Evolutionary conservation across 108 stramenopile genomes (phyloP).

Genomic region (Pseudonitzschia delicatissima): DNA sequence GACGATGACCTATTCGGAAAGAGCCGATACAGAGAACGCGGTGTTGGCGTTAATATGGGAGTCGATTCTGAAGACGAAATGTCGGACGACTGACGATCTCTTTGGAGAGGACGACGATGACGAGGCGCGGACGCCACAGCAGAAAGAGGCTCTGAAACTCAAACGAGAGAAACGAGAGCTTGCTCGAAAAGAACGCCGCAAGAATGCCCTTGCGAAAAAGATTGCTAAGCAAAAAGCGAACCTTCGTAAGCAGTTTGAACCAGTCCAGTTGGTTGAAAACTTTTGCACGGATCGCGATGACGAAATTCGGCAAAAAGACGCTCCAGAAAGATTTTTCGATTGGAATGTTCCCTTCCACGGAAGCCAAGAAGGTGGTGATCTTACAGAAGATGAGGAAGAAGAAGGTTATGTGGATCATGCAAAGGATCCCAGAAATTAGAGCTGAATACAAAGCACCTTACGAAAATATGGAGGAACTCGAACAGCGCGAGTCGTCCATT

Average conservation of each 20-base stretch:
- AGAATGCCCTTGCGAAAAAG: constrained; percentile 39
- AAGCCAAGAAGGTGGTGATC: constrained; percentile 31
- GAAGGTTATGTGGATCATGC: constrained; percentile 76
- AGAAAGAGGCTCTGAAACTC: constrained; percentile 67
- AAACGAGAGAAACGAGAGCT: constrained; percentile 71
- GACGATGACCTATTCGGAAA: constrained; percentile 54
- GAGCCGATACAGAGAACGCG: constrained; percentile 60
- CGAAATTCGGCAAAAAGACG: constrained; percentile 66
- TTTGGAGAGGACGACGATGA: constrained; percentile 62
- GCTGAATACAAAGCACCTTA: constrained; percentile 51
- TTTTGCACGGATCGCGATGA: constrained; percentile 91
- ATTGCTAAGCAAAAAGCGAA: constrained; percentile 71
- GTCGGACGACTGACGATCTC: constrained; percentile 57
- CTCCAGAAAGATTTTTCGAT: constrained; percentile 81
- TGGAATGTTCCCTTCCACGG: constrained; percentile 60
- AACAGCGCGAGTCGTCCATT: constrained; percentile 50
- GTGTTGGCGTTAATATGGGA: constrained; percentile 74
- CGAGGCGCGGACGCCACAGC: constrained; percentile 45
- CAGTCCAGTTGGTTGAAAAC: constrained; percentile 86
- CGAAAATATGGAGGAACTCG: constrained; percentile 40
- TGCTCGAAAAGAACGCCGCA: constrained; percentile 55
- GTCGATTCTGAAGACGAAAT: constrained; percentile 65
- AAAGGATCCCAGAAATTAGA: constrained; percentile 65
- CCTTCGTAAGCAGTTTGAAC: constrained; percentile 81
- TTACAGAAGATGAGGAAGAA: constrained; percentile 68